These are phyloP conservation scores for Ochromonas danica DNA, from an alignment of 108 stramenopile genomes.

Conservation along the genomic window DNA sequence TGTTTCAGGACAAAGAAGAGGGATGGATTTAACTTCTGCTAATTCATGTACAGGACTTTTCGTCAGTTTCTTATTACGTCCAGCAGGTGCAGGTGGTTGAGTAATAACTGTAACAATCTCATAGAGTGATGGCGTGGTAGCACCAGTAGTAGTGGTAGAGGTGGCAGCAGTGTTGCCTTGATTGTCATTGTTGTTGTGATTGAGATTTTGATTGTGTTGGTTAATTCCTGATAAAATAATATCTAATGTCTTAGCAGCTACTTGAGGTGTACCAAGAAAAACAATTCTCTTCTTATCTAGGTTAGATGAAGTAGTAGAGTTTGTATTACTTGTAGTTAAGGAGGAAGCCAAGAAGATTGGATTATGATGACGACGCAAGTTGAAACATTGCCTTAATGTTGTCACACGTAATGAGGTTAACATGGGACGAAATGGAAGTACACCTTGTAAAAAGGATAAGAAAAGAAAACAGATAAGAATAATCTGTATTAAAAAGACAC, in stretches of 20 bases:
- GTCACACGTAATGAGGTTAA: too few relatives aligned
- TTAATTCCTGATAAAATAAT: slow-evolving; percentile 41
- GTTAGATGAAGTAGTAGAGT: too few relatives aligned
- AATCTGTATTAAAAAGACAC: too few relatives aligned
- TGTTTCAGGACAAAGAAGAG: slow-evolving; percentile 76
- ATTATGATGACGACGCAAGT: too few relatives aligned
- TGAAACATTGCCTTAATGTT: too few relatives aligned
- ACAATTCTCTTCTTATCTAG: slow-evolving; percentile 75
- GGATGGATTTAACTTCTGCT: slow-evolving; percentile 72
- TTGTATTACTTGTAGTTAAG: too few relatives aligned
- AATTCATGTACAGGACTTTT: slow-evolving; percentile 77
- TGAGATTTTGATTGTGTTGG: neutral
- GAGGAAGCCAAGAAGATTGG: too few relatives aligned
- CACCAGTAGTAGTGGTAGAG: neutral
- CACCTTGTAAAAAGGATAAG: too few relatives aligned
- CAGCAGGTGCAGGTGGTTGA: slow-evolving; percentile 81
- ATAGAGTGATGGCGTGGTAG: slow-evolving; percentile 54
- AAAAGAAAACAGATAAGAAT: too few relatives aligned
- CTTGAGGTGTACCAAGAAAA: slow-evolving; percentile 92
- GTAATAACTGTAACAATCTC: slow-evolving; percentile 85
- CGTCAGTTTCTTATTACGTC: slow-evolving; percentile 71
- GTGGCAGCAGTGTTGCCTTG: neutral
- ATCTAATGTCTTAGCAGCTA: slow-evolving; percentile 82
- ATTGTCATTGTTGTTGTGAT: slow-evolving; percentile 61
- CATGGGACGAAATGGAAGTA: too few relatives aligned